phyloP scores from a whole-genome alignment of 805 yeast species.

The Zygoascus ofunaensis region DNA sequence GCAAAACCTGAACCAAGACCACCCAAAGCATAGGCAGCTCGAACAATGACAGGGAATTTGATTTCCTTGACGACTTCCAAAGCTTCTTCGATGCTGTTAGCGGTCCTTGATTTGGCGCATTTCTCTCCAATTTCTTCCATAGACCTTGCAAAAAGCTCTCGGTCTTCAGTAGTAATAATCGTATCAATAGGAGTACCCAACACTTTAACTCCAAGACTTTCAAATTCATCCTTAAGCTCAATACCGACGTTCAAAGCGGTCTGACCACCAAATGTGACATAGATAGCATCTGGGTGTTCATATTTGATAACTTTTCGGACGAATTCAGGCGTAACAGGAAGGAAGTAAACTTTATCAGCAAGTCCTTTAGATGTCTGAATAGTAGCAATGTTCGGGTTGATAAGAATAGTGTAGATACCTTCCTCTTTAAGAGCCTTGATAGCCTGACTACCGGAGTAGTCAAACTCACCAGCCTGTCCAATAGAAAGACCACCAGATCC shows the following conservation, averaged over 20 bases:
- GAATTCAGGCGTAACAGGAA: slow-evolving; percentile 96
- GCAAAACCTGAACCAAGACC: slow-evolving; percentile 99
- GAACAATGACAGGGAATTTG: slow-evolving; percentile 90
- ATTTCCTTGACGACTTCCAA: slow-evolving; percentile 72
- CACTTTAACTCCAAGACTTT: slow-evolving; percentile 82
- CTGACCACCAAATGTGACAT: slow-evolving; percentile 97
- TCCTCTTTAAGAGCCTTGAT: slow-evolving; percentile 97
- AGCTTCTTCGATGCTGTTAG: slow-evolving; percentile 72
- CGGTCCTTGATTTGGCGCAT: slow-evolving; percentile 90
- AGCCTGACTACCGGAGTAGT: slow-evolving; percentile 98
- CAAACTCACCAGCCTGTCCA: slow-evolving; percentile 99
- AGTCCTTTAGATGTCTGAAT: slow-evolving; percentile 96
- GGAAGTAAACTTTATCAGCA: slow-evolving; percentile 95
- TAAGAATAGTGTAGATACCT: slow-evolving; percentile 90
- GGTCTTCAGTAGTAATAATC: slow-evolving; percentile 93
- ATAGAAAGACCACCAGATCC: slow-evolving; percentile 98
- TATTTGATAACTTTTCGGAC: slow-evolving; percentile 90
- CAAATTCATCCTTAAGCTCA: slow-evolving; percentile 90
- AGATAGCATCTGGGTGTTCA: slow-evolving; percentile 95
- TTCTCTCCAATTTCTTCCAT: slow-evolving; percentile 94
- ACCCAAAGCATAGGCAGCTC: slow-evolving; percentile 97
- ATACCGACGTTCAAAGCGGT: slow-evolving; percentile 96
- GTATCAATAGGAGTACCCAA: slow-evolving; percentile 96
- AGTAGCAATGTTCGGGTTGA: slow-evolving; percentile 97
- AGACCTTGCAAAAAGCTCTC: slow-evolving; percentile 89